Evolutionary conservation across 2,329 filamentous ascomycete species (phyloP).

Genomic region (Arthrobotrys megalospora): DNA sequence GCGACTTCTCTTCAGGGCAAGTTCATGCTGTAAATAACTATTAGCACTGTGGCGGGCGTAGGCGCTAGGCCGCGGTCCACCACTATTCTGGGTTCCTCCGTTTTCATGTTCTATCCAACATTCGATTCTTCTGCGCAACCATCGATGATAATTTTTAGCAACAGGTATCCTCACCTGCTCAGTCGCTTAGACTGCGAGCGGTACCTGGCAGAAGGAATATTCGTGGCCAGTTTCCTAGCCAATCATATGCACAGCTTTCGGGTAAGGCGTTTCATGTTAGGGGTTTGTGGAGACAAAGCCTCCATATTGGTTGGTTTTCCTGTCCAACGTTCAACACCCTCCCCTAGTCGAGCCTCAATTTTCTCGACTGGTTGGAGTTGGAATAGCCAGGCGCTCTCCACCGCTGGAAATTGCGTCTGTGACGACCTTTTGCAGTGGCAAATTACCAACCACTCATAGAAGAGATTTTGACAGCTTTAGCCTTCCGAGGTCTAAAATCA

Average conservation of each 20-base stretch:
- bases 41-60: slow-evolving; percentile 30
- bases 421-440: slow-evolving; percentile 42
- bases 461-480: slow-evolving; percentile 48
- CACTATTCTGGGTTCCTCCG: slow-evolving; percentile 21
- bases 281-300: slow-evolving; percentile 27
- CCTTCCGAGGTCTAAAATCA: slow-evolving; percentile 33
- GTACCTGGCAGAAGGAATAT: slow-evolving; percentile 26
- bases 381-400: slow-evolving; percentile 28
- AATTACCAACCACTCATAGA: slow-evolving; percentile 44
- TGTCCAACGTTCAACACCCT: slow-evolving; percentile 41
- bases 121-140: slow-evolving; percentile 2
- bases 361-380: slow-evolving; percentile 37
- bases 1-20: slow-evolving; percentile 51
- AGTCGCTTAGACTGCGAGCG: slow-evolving; percentile 41
- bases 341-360: slow-evolving; percentile 29
- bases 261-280: slow-evolving; percentile 58
- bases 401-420: slow-evolving; percentile 37
- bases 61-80: slow-evolving; percentile 30
- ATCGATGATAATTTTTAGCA: slow-evolving; percentile 32
- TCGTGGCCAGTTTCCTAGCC: slow-evolving; percentile 31
- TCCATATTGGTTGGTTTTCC: slow-evolving; percentile 36
- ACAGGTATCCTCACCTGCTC: slow-evolving; percentile 27
- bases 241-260: slow-evolving; percentile 45
- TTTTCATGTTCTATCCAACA: slow-evolving; percentile 21
- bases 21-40: slow-evolving; percentile 45